Evolutionary conservation across 2,329 filamentous ascomycete genomes (phyloP).

Genomic region (Plenodomus lindquistii): DNA sequence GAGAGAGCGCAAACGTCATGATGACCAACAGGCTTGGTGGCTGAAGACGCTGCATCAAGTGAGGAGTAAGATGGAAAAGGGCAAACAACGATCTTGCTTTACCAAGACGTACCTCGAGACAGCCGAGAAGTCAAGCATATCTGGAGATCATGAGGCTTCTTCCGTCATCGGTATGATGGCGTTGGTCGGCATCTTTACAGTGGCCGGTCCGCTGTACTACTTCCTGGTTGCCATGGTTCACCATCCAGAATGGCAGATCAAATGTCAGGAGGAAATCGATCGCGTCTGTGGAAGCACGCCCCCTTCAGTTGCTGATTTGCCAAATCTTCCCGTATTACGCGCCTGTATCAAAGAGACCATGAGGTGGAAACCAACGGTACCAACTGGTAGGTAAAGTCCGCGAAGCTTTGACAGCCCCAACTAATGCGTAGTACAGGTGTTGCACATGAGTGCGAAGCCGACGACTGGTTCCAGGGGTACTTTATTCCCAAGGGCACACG

Average conservation of each 20-base stretch:
- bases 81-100: constrained; percentile 38
- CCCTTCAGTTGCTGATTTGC: constrained; percentile 44
- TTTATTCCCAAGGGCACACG: constrained; percentile 54
- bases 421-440: constrained; percentile 44
- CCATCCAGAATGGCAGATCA: constrained; percentile 42
- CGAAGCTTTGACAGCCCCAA: constrained; percentile 7
- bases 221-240: constrained; percentile 45
- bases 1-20: constrained; percentile 57
- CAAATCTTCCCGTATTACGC: constrained; percentile 49
- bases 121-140: constrained; percentile 46
- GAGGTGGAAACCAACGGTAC: constrained; percentile 55
- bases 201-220: constrained; percentile 44
- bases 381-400: constrained; percentile 37
- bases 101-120: constrained; percentile 40
- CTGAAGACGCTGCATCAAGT: constrained; percentile 51
- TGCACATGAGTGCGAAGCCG: constrained; percentile 56
- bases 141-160: constrained; percentile 45
- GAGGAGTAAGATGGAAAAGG: constrained; percentile 37
- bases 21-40: constrained; percentile 59
- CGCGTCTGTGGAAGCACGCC: constrained; percentile 28
- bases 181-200: constrained; percentile 45
- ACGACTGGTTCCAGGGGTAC: constrained; percentile 55
- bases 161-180: constrained; percentile 46
- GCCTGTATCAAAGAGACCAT: constrained; percentile 53
- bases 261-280: constrained; percentile 41